Base-by-base conservation (phyloP, 192 early-diverging fungal species). In the Geranomyces michiganensis region DNA sequence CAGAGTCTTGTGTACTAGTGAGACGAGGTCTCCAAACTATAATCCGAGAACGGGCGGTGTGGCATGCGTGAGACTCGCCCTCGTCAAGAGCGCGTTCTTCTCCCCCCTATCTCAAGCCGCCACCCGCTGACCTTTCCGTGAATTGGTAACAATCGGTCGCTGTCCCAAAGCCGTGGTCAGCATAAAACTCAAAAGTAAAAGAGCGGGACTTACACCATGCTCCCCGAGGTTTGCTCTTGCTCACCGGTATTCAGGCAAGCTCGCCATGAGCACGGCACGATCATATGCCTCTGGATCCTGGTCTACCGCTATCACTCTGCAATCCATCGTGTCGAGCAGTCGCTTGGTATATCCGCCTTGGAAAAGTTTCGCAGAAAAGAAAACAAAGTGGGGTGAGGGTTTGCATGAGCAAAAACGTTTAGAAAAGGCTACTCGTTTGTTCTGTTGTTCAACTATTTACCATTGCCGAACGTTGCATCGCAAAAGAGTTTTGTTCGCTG, bases 381-480 rank as follows among this genome's bases (percentile, higher is more conserved):
- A n/a, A n/a, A n/a, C n/a, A n/a, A n/a, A n/a, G n/a, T n/a, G n/a
- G n/a, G n/a, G n/a, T n/a, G n/a, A n/a, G n/a, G n/a, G n/a, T n/a
- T n/a, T n/a, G n/a, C n/a, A n/a, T n/a, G n/a, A n/a, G n/a, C n/a
- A n/a, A n/a, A n/a, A n/a, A n/a, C n/a, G n/a, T n/a, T n/a, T n/a
- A n/a, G n/a, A n/a, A n/a, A n/a, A n/a, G n/a, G n/a, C n/a, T n/a
- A n/a, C n/a, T n/a, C n/a, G n/a, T n/a, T n/a, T n/a, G n/a, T n/a
- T n/a, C n/a, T n/a, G n/a, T n/a, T n/a, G 22, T 29, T 29, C 5
- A 60, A 60, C 19, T 7, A 24, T n/a, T n/a, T n/a, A 17, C 62
- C 71, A 30, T 86, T 81, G 21, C 90, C 92, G 81, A 91, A 93
- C 4, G 90, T 93, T 15, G 84, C 84, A 70, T 93, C 92, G 48